Conservation (phyloP, 2,329 filamentous ascomycete genomes). For the Xylariaceae sp. region DNA sequence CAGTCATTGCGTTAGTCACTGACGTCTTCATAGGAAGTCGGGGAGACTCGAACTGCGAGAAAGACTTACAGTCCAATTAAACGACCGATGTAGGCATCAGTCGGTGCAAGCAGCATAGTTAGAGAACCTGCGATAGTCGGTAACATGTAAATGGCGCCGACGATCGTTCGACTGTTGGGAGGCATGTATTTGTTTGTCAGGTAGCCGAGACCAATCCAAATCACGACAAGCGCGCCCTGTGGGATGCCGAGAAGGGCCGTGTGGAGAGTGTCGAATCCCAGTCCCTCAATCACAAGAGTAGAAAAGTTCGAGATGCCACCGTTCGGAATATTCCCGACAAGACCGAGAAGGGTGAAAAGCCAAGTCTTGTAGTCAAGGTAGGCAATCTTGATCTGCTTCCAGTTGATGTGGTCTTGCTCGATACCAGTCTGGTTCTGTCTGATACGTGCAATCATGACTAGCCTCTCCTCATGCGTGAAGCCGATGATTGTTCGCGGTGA, state of each 20-base stretch:
- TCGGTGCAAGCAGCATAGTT: too few species aligned
- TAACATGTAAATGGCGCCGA: too few species aligned
- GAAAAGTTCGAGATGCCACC: slow-evolving; percentile 57
- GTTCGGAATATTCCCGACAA: slow-evolving; percentile 48
- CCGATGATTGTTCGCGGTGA: slow-evolving; percentile 48
- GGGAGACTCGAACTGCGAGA: too few species aligned
- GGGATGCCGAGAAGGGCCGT: slow-evolving; percentile 53
- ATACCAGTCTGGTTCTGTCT: slow-evolving; percentile 34
- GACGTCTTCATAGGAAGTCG: too few species aligned
- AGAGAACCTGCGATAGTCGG: too few species aligned
- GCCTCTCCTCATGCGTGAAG: slow-evolving; percentile 36
- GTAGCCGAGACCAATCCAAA: slow-evolving; percentile 16
- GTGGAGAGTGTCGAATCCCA: slow-evolving; percentile 48
- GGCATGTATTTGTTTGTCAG: too few species aligned
- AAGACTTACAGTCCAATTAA: background rate
- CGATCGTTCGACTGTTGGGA: too few species aligned
- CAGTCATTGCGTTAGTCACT: too few species aligned
- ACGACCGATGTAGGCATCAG: background rate
- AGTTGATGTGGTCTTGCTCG: slow-evolving; percentile 31
- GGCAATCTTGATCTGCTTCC: slow-evolving; percentile 33
- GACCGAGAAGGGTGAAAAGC: slow-evolving; percentile 46
- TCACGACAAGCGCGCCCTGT: slow-evolving; percentile 20
- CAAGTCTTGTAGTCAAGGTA: slow-evolving; percentile 44
- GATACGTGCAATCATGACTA: slow-evolving; percentile 32
- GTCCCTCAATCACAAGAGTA: slow-evolving; percentile 53